Base-by-base conservation (phyloP, 1,139 yeast species). In the Ogataea hybrid region DNA sequence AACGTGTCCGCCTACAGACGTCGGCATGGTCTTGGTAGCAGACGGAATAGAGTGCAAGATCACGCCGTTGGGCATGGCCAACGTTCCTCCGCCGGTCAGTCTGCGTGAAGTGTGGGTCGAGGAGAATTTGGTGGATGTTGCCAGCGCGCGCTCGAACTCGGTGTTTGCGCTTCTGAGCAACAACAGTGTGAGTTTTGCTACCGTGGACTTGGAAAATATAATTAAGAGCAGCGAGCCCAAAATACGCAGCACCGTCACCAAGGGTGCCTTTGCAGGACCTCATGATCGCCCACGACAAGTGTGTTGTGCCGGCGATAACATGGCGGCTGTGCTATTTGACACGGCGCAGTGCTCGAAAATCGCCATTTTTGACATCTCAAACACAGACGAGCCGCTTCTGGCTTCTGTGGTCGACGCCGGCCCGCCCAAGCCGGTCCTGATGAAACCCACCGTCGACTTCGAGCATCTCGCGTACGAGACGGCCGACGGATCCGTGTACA, bases 31-130 rank as follows among this genome's bases (percentile, higher is more conserved):
- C 8, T 66, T 84, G 28, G 96, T 92, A 1, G 70, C 84, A 28
- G 98, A 94, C 66, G 97, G 97, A 3, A 56, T 64, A 2, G 70
- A 71, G n/a, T 73, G 84, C 25, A 79, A 81, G 53, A 66, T 89
- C 23, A 90, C 98, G 0, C 97, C 98, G 0, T 69, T 94, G 30
- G 73, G 84, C 0, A 63, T 83, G 28, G 96, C 97, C 1, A 88
- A 83, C 60, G 94, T 89, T 5, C 99, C 99, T 3, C 99, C 99
- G 1, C 99, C 99, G 31, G 79, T 87, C 59, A 75, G 88, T 30
- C 84, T 75, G 61, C 73, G 95, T 48, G 86, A 81, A 37, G 63
- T 84, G 36, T 75, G 73, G 12, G 65, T 81, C 9, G 69, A 68
- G 7, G 69, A 64, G 2, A 74, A 77, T 42, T 79, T 89, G 10